Conservation (phyloP, 75 land plant species). For the Selaginella tamariscina region DNA sequence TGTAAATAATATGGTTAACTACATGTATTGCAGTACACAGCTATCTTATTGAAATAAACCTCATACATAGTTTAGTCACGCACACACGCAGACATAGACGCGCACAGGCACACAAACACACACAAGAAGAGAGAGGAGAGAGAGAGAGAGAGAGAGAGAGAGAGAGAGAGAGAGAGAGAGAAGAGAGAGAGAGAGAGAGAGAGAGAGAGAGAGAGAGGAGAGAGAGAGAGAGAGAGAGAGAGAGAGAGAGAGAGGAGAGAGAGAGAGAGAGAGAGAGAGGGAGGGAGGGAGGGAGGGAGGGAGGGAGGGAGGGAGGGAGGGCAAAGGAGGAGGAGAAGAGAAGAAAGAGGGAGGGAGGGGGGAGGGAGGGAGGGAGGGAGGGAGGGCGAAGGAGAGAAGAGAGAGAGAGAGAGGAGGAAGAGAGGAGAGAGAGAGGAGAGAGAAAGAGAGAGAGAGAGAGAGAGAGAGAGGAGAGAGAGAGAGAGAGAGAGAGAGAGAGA, state of each 20-base stretch:
- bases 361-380: no score
- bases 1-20: no score
- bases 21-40: no score
- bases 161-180: neutral
- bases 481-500: neutral
- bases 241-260: neutral
- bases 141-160: neutral
- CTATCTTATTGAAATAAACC: no score
- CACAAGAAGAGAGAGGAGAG: conserved; percentile 5
- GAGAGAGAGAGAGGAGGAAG: neutral
- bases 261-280: neutral
- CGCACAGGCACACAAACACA: no score
- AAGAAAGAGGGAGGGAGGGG: neutral
- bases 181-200: neutral
- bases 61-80: no score
- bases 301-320: neutral
- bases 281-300: neutral
- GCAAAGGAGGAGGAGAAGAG: neutral
- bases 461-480: conserved; percentile 3
- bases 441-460: neutral
- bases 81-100: no score
- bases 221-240: conserved; percentile 7
- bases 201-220: neutral
- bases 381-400: no score
- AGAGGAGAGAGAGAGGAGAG: neutral